Percentiles rank a stretch among this genome's conserved stretches.
These are phyloP conservation scores for Boletellus emodensis DNA, from an alignment of 768 basidiomycete genomes.

Conservation along the genomic window DNA sequence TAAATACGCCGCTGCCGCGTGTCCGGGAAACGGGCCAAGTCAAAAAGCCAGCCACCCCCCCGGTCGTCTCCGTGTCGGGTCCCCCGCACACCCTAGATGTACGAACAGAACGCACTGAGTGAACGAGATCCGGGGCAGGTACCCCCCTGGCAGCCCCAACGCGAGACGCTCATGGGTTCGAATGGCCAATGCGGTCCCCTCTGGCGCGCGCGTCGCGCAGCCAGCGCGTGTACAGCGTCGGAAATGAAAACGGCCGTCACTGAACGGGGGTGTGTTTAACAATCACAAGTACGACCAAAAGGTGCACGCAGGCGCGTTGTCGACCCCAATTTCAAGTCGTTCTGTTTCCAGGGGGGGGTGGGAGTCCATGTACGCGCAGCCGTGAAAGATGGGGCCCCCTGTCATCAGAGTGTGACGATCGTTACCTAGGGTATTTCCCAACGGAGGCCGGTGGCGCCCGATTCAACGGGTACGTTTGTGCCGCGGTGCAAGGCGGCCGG, in stretches of 20 bases:
- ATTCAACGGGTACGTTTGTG: no score
- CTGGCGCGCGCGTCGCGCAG: slow-evolving; percentile 1
- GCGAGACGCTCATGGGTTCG: neutral
- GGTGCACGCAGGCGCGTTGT: neutral
- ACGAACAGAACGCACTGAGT: neutral
- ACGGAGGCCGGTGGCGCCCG: no score
- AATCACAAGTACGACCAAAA: no score
- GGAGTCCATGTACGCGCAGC: neutral
- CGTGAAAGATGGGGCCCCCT: neutral
- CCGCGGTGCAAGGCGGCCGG: neutral
- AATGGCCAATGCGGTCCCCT: neutral
- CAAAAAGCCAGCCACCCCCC: slow-evolving; percentile 18
- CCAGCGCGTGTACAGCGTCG: slow-evolving; percentile 7
- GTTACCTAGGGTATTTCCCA: neutral
- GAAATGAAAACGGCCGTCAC: slow-evolving; percentile 18
- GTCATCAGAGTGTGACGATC: no score
- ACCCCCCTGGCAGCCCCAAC: slow-evolving; percentile 16
- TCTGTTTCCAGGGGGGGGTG: neutral
- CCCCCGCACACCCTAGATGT: slow-evolving; percentile 19
- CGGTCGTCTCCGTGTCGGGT: slow-evolving; percentile 12
- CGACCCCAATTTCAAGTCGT: neutral
- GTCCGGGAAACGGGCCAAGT: slow-evolving; percentile 11
- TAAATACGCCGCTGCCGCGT: slow-evolving; percentile 23
- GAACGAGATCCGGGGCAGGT: slow-evolving; percentile 6
- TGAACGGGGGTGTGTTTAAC: neutral